phyloP scores from a whole-genome alignment of 768 basidiomycete genomes.

The Leccinellum rugosiceps region DNA sequence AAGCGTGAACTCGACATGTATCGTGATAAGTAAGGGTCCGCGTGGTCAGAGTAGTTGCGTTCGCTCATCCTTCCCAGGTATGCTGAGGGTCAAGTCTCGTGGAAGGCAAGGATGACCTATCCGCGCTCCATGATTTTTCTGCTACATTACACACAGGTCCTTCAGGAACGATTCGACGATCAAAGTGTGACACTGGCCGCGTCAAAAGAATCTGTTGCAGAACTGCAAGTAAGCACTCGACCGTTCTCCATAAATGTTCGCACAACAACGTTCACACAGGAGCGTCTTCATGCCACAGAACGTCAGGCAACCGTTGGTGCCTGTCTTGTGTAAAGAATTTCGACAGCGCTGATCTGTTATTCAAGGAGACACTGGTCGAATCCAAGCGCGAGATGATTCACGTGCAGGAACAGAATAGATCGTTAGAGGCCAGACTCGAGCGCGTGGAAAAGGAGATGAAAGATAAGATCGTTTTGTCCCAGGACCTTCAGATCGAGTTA shows the following conservation, averaged over 20 bases:
- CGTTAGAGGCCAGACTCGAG: slow-evolving; percentile 15
- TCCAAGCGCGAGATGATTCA: slow-evolving; percentile 14
- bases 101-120: slow-evolving; percentile 19
- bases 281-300: slow-evolving; percentile 21
- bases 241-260: background rate
- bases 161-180: slow-evolving; percentile 61
- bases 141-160: slow-evolving; percentile 29
- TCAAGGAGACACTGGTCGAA: slow-evolving; percentile 17
- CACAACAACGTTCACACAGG: slow-evolving; percentile 11
- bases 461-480: slow-evolving; percentile 11
- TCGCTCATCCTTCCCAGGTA: slow-evolving; percentile 13
- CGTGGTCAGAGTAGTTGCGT: background rate
- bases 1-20: slow-evolving; percentile 18
- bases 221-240: slow-evolving; percentile 41
- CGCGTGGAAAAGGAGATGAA: slow-evolving; percentile 4
- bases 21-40: slow-evolving; percentile 26
- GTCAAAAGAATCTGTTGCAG: slow-evolving; percentile 52
- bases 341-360: background rate
- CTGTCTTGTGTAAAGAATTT: background rate
- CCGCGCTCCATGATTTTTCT: background rate
- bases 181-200: slow-evolving; percentile 51
- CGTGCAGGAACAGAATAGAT: slow-evolving; percentile 23
- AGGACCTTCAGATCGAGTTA: slow-evolving; percentile 19
- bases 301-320: slow-evolving; percentile 16
- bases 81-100: slow-evolving; percentile 16